Conservation (phyloP, 2,329 filamentous ascomycete genomes). For the Aspergillus sp. region DNA sequence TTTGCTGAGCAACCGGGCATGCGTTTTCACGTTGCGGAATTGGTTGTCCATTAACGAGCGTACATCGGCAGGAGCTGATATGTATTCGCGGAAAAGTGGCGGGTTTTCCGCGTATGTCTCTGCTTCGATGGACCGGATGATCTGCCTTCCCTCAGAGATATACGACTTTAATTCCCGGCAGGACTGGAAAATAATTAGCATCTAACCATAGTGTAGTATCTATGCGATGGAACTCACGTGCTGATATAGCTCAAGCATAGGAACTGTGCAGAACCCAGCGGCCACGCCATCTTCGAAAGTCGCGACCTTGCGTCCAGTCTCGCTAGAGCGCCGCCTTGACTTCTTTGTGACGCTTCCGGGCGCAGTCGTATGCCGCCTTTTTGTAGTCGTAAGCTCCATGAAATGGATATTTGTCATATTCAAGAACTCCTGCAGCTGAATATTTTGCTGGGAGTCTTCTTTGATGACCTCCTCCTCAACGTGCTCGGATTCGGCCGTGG, state of each 20-base stretch:
- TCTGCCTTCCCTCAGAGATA: constrained; percentile 82
- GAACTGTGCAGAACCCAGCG: constrained; percentile 81
- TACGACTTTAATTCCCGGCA: constrained; percentile 95
- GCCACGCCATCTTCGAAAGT: constrained; percentile 69
- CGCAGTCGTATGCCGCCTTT: constrained; percentile 74
- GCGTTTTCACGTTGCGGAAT: constrained; percentile 94
- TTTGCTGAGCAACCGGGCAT: constrained; percentile 82
- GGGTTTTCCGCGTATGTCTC: constrained; percentile 88
- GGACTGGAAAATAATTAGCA: constrained; percentile 44
- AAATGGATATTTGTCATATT: constrained; percentile 95
- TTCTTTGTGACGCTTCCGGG: constrained; percentile 41
- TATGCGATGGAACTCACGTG: constrained; percentile 50
- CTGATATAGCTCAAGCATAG: constrained; percentile 89
- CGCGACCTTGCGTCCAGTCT: constrained; percentile 19
- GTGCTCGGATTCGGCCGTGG: constrained; percentile 35
- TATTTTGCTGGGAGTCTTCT: constrained; percentile 42
- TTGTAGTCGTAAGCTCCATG: constrained; percentile 97
- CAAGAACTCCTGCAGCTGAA: constrained; percentile 85
- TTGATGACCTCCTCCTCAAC: constrained; percentile 38
- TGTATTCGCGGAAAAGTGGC: constrained; percentile 82
- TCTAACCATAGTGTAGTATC: too few species aligned
- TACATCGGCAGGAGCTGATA: constrained; percentile 73
- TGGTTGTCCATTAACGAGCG: constrained; percentile 87
- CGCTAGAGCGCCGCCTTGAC: constrained; percentile 17
- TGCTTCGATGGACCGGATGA: constrained; percentile 82